A percentile compares a stretch with the other conserved stretches of the same genome.
Evolutionary conservation across 768 basidiomycete species (phyloP).

Genomic region (Collybiopsis luxurians): DNA sequence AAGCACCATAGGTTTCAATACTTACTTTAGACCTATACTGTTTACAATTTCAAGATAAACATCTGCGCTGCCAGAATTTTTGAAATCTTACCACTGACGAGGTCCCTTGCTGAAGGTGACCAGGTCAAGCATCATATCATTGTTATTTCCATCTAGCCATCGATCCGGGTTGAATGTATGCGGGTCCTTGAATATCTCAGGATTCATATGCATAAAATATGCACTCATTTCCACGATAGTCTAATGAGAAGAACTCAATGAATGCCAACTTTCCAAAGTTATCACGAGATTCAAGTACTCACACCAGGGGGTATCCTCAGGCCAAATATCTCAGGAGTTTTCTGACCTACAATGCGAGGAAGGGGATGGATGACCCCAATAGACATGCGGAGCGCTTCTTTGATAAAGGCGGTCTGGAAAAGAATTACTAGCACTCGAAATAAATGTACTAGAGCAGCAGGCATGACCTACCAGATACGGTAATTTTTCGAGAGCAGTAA

Average conservation of each 20-base stretch:
- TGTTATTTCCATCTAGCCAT: conserved; percentile 33
- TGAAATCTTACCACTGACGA: not conserved
- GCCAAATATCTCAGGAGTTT: conserved; percentile 32
- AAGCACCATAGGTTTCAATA: no score
- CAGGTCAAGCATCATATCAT: conserved; percentile 32
- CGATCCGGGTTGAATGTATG: conserved; percentile 37
- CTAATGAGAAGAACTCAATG: conserved; percentile 18
- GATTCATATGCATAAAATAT: conserved; percentile 35
- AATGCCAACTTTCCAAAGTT: not conserved
- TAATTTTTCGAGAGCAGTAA: conserved; percentile 30
- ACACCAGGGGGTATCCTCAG: conserved; percentile 36
- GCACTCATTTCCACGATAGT: conserved; percentile 39
- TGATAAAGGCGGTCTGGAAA: conserved; percentile 45
- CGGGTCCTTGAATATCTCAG: conserved; percentile 38
- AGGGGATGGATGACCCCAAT: conserved; percentile 36
- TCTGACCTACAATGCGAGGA: conserved; percentile 36
- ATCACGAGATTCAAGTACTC: conserved; percentile 7
- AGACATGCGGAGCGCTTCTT: conserved; percentile 41
- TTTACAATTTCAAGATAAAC: not conserved
- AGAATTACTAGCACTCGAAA: no score
- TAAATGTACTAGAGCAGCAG: no score
- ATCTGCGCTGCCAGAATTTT: not conserved
- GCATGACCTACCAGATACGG: conserved; percentile 32
- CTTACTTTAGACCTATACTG: not conserved
- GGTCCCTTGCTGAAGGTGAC: conserved; percentile 30